A percentile compares a stretch with the other conserved stretches of the same genome.
Conservation (phyloP, 148 eudicot species). For the Camellia granthamiana region DNA sequence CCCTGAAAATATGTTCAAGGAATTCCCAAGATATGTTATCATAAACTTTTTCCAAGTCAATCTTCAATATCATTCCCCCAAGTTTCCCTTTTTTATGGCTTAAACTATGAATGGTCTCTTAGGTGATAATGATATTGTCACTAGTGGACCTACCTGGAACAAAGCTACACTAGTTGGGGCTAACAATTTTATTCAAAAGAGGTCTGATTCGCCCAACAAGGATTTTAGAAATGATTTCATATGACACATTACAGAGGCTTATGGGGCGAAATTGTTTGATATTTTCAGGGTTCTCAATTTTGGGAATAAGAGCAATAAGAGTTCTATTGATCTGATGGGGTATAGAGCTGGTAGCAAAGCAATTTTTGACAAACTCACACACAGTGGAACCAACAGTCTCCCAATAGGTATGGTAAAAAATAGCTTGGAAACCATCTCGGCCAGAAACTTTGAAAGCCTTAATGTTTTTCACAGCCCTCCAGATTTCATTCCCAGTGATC, state of each 20-base stretch:
- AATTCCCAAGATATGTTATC: not conserved
- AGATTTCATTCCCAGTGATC: not conserved
- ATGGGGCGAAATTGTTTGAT: not conserved
- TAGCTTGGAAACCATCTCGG: not conserved
- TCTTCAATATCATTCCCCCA: not conserved
- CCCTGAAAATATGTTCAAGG: not conserved
- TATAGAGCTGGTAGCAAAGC: not conserved
- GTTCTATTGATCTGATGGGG: not conserved
- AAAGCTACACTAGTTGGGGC: not conserved
- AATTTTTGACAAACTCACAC: not conserved
- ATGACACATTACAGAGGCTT: not conserved
- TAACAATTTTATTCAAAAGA: not conserved
- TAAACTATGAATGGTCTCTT: not conserved
- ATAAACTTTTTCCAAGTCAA: not conserved
- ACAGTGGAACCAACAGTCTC: not conserved
- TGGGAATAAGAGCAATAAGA: not conserved
- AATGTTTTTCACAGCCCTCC: not conserved
- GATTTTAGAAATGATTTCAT: not conserved
- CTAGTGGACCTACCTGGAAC: not conserved
- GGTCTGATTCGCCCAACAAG: not conserved
- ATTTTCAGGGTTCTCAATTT: not conserved
- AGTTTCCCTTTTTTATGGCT: not conserved
- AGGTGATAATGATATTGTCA: not conserved
- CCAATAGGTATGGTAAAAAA: not conserved
- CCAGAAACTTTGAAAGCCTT: not conserved